Percentiles rank a stretch among this genome's conserved stretches.
These are phyloP conservation scores for Apium graveolens DNA, from an alignment of 129 eudicot species.

Conservation along the genomic window DNA sequence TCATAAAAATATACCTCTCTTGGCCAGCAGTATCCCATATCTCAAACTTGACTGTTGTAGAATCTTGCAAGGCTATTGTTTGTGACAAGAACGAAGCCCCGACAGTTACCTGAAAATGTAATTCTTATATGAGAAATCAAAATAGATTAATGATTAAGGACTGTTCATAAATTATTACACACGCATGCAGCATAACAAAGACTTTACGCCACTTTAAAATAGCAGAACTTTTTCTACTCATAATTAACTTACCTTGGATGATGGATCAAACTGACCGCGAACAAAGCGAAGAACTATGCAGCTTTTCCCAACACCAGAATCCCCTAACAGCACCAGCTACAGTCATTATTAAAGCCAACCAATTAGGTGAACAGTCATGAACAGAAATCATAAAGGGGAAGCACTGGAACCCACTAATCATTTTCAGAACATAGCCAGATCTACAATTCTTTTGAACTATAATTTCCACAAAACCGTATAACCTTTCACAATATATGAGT, in stretches of 20 bases:
- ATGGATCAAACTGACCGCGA: slow-evolving; percentile 97
- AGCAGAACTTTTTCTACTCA: background rate
- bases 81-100: slow-evolving; percentile 99
- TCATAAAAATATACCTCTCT: slow-evolving; percentile 59
- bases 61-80: slow-evolving; percentile 91
- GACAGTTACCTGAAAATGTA: slow-evolving; percentile 68
- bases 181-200: background rate
- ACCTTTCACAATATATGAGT: background rate
- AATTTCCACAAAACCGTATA: background rate
- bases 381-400: background rate
- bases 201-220: background rate
- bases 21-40: slow-evolving; percentile 99
- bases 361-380: slow-evolving; percentile 1
- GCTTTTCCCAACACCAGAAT: slow-evolving; percentile 98
- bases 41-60: slow-evolving; percentile 94
- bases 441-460: background rate
- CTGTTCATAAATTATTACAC: background rate
- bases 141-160: background rate
- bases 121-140: background rate
- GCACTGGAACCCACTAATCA: background rate
- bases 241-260: slow-evolving; percentile 60
- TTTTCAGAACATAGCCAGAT: background rate
- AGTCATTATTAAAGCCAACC: slow-evolving; percentile 16
- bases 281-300: slow-evolving; percentile 99
- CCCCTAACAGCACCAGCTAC: slow-evolving; percentile 94